These are phyloP conservation scores for Hypoxylon trugodes DNA, from an alignment of 495 filamentous ascomycete genomes.

Conservation along the genomic window DNA sequence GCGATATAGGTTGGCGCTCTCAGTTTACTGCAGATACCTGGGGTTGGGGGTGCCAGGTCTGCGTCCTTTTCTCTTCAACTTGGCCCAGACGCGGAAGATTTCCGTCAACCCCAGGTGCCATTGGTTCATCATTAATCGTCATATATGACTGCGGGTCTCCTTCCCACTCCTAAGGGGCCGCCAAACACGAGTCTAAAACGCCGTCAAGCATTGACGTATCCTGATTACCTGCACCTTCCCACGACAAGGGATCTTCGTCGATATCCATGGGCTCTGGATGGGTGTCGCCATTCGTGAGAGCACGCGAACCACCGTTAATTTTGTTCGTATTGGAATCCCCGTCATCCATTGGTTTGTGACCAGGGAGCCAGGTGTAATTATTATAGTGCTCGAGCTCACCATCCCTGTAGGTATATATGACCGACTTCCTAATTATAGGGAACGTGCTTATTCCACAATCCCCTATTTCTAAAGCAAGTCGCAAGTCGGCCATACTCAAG, in stretches of 20 bases:
- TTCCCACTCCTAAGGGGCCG: conserved; percentile 39
- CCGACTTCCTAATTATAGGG: conserved; percentile 73
- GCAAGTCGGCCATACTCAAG: conserved; percentile 80
- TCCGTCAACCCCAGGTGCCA: not conserved
- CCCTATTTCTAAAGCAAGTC: conserved; percentile 76
- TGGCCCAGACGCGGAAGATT: not conserved
- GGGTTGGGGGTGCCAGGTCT: no score
- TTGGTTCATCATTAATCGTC: conserved; percentile 2
- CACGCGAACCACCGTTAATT: conserved; percentile 36
- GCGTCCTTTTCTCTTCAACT: not conserved
- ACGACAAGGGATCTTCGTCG: conserved; percentile 69
- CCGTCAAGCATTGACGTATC: conserved; percentile 71
- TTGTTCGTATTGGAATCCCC: conserved; percentile 49
- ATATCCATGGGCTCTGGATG: conserved; percentile 68
- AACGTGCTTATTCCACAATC: conserved; percentile 79
- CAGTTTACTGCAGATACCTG: no score
- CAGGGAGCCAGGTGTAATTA: conserved; percentile 59
- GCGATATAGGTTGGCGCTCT: no score
- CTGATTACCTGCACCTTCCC: conserved; percentile 73
- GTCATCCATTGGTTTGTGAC: conserved; percentile 44
- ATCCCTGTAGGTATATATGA: conserved; percentile 77
- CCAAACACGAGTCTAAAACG: conserved; percentile 70
- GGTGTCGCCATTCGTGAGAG: conserved; percentile 49
- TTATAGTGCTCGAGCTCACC: conserved; percentile 73
- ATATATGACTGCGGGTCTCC: not conserved